Evolutionary conservation across 805 yeast genomes (phyloP), one percentile per base, ranked within the genome.

Genomic region (Lipomyces sp.): DNA sequence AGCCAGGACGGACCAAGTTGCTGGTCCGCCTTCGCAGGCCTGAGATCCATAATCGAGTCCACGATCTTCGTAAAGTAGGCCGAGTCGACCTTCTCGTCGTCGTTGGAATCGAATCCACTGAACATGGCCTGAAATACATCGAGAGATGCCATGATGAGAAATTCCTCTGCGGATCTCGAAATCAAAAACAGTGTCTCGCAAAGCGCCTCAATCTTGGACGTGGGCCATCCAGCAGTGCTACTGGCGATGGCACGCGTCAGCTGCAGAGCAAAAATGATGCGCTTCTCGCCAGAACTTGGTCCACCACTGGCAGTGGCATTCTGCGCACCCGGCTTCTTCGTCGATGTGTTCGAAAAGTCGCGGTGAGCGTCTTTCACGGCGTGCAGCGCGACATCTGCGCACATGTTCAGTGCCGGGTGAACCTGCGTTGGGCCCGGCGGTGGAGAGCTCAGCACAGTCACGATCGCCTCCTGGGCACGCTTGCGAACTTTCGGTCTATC

Each of bases 1-100:
- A 89, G 76, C 98, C 98, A 93, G 11, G 96, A 79, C 13, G 95
- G 96, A 1, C 91, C 88, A 59, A 93, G 75, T 66, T 88, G 90
- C 28, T 83, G 75, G 64, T 93, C 98, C 60, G 83, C 84, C 21
- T 78, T 66, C 1, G 95, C 76, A 3, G 98, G 98, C 59, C 82
- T 83, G 63, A 90, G 74, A 54, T 84, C 85, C 60, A 86, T 78
- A 39, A 93, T 80, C 39, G 86, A 78, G 60, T 84, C 80, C 52
- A 88, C 70, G 10, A 88, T 82, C 47, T 73, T 77, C 11, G 75
- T 65, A 59, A 84, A 83, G 59, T 80, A 83, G 35, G 81, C 84
- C 28, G 78, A 74, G 54, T 85, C 84, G 18, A 71, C 65, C 43
- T 66, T 65, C 43, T 65, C 63, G n/a, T 51, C 51, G 10, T 53